Evolutionary conservation across 1,284 basidiomycete species (phyloP).

Genomic region (Microbotryum intermedium): DNA sequence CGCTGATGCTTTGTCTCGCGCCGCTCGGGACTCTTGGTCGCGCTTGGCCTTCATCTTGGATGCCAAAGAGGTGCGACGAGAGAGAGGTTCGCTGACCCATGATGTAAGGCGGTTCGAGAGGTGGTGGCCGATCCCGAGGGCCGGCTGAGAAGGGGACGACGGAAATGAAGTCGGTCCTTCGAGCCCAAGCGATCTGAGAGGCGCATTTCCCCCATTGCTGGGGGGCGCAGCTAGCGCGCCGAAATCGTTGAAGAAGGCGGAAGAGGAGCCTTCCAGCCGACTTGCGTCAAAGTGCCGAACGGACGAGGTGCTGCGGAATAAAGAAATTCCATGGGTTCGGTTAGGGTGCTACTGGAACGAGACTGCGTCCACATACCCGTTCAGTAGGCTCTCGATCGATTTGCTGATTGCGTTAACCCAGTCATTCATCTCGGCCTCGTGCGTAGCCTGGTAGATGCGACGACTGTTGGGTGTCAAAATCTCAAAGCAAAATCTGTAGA

Average conservation of each 20-base stretch:
- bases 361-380: constrained; percentile 34
- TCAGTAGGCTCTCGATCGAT: constrained; percentile 47
- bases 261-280: constrained; percentile 3
- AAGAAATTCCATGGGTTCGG: too few species aligned
- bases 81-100: constrained; percentile 12
- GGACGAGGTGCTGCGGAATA: constrained; percentile 37
- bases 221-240: constrained; percentile 5
- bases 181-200: background rate
- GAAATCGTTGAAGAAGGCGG: constrained; percentile 24
- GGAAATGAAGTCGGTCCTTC: background rate
- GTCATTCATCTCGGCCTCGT: constrained; percentile 43
- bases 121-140: constrained; percentile 1
- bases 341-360: background rate
- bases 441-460: constrained; percentile 46
- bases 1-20: background rate
- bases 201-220: background rate
- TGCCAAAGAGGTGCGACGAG: constrained; percentile 4
- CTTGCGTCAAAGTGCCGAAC: constrained; percentile 40
- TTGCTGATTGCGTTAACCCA: constrained; percentile 48
- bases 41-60: background rate
- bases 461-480: constrained; percentile 45
- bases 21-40: constrained; percentile 14
- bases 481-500: constrained; percentile 40
- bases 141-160: background rate
- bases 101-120: constrained; percentile 13